phyloP scores from a whole-genome alignment of 1,284 basidiomycete genomes.

The Leccinum subrobustum region DNA sequence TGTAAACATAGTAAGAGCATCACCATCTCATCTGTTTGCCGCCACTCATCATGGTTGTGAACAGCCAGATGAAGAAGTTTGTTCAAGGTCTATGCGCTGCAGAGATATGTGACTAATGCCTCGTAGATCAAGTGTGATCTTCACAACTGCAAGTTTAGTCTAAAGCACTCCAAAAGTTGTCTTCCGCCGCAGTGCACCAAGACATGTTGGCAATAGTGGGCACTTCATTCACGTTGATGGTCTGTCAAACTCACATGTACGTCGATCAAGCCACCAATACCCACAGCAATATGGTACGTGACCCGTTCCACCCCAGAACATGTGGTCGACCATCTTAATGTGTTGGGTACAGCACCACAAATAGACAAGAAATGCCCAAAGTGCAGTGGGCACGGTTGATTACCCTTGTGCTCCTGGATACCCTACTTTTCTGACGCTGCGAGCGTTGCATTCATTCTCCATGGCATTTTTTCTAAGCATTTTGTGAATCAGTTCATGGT shows the following conservation, averaged over 20 bases:
- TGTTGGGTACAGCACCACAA: slow-evolving; percentile 38
- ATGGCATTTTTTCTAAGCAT: slow-evolving; percentile 6
- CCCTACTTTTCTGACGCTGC: slow-evolving; percentile 5
- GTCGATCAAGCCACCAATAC: slow-evolving; percentile 51
- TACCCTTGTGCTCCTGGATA: slow-evolving; percentile 1
- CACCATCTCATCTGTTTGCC: slow-evolving; percentile 3
- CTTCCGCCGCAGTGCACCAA: slow-evolving; percentile 49
- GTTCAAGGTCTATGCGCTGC: slow-evolving; percentile 7
- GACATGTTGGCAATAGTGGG: slow-evolving; percentile 74
- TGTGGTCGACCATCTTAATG: slow-evolving; percentile 35
- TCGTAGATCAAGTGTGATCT: slow-evolving; percentile 62
- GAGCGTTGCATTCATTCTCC: slow-evolving; percentile 12
- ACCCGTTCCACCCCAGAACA: slow-evolving; percentile 43
- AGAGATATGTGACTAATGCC: slow-evolving; percentile 12
- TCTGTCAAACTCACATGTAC: slow-evolving; percentile 12
- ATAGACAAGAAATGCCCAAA: slow-evolving; percentile 35
- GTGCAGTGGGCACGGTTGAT: slow-evolving; percentile 25
- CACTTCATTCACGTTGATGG: slow-evolving; percentile 6
- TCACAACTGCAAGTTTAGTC: slow-evolving; percentile 63
- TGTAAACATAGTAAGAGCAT: slow-evolving; percentile 46
- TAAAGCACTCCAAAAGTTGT: slow-evolving; percentile 52
- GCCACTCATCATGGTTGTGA: slow-evolving; percentile 12
- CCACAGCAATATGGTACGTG: slow-evolving; percentile 63
- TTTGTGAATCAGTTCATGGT: slow-evolving; percentile 13
- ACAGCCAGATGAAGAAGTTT: slow-evolving; percentile 65